Evolutionary conservation across 495 filamentous ascomycete genomes (phyloP), one percentile per base, ranked within the genome.

Genomic region (Cryomyces minteri): DNA sequence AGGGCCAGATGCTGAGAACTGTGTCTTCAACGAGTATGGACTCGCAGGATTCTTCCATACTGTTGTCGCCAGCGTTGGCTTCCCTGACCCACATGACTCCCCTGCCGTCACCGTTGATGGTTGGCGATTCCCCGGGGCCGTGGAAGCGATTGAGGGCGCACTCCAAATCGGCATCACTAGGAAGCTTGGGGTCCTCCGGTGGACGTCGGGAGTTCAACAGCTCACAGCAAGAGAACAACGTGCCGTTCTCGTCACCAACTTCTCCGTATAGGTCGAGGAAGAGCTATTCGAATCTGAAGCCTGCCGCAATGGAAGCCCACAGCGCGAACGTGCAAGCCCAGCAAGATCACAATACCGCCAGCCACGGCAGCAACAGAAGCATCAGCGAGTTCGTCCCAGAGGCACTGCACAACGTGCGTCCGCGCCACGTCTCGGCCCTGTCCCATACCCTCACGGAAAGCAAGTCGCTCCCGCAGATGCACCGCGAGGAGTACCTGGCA

Each of bases 61-160:
- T 78, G 2, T 77, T 77, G 1, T 69, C 65, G 30, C 80, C 78
- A 9, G 60, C 63, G 3, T 53, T 77, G 14, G 74, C 78, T 5
- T 82, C 78, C 12, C 86, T 87, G 3, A 74, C 79, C 47, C 70
- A 94, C 55, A 78, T 98, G 47, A 98, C 90, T 4, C 90, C 90
- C 43, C 62, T 98, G 25, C 90, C 90, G 8, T 95, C 90, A 5
- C 90, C 90, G 6, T 71, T 95, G 36, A 66, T 83, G 47, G 71
- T 71, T 6, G 65, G 65, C 48, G 78, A 80, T 39, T 84, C 82
- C 6, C 82, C 88, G n/a, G 72, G 72, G 5, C 77, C 77, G 18
- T 82, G 80, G 79, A 75, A 66, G 54, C 56, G 70, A 40, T 51
- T 53, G 53, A 58, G 43, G 40, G 57, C 51, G 57, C 68, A 44